Conservation (phyloP, 306 rosid genomes). For the Quercus glauca region DNA sequence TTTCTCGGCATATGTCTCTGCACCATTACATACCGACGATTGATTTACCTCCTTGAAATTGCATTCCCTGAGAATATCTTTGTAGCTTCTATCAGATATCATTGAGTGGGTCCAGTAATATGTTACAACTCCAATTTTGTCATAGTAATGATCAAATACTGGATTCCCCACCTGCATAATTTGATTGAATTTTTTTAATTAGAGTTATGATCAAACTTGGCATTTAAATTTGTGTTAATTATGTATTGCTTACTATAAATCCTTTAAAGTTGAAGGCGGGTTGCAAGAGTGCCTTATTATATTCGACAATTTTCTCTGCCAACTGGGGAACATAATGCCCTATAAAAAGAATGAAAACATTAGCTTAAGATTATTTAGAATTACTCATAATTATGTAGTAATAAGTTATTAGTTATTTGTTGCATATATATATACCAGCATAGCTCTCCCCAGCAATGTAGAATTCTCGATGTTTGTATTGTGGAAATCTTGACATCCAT, state of each 20-base stretch:
- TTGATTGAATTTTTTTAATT: neutral
- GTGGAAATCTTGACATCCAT: slow-evolving; percentile 81
- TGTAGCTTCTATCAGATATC: slow-evolving; percentile 70
- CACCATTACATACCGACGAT: slow-evolving; percentile 48
- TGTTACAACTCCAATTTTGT: slow-evolving; percentile 54
- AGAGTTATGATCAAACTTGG: neutral
- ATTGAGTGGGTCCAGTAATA: slow-evolving; percentile 81
- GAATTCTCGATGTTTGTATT: slow-evolving; percentile 65
- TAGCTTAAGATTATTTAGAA: neutral
- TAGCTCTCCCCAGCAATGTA: slow-evolving; percentile 90
- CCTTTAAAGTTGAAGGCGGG: slow-evolving; percentile 65
- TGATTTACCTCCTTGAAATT: slow-evolving; percentile 43
- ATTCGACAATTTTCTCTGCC: slow-evolving; percentile 58
- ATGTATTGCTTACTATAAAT: slow-evolving; percentile 48
- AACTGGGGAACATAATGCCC: slow-evolving; percentile 89
- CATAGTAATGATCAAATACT: slow-evolving; percentile 59
- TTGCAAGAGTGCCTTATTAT: slow-evolving; percentile 49
- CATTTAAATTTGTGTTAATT: too few species aligned
- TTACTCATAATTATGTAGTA: neutral
- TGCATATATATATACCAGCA: slow-evolving; percentile 47
- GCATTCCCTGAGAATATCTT: slow-evolving; percentile 56
- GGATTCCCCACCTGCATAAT: slow-evolving; percentile 74
- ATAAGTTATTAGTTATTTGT: neutral
- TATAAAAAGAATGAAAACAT: slow-evolving; percentile 8
- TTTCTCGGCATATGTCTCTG: slow-evolving; percentile 37